Evolutionary conservation across 345 rosid genomes (phyloP).

Genomic region (Populus simonii): DNA sequence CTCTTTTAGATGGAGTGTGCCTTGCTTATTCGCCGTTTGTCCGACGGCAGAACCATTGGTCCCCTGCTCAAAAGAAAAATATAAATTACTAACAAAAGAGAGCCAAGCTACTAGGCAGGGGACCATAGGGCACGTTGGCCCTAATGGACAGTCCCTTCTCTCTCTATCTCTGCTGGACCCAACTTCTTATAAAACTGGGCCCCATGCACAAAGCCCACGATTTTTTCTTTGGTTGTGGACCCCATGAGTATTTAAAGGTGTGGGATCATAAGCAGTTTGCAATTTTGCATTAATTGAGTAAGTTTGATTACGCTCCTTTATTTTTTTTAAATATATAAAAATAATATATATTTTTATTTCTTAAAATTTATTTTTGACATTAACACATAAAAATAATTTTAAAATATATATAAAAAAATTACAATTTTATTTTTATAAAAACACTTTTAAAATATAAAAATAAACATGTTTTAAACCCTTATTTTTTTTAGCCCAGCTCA

Average conservation of each 20-base stretch:
- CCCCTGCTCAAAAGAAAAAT: not conserved
- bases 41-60: conserved; percentile 20
- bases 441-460: too few relatives aligned
- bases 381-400: too few relatives aligned
- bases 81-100: not conserved
- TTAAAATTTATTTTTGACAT: too few relatives aligned
- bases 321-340: too few relatives aligned
- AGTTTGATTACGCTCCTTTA: conserved; percentile 11
- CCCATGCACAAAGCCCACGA: conserved; percentile 11
- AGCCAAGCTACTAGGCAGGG: conserved; percentile 37
- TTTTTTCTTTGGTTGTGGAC: not conserved
- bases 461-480: too few relatives aligned
- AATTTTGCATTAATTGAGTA: conserved; percentile 22
- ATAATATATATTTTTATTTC: too few relatives aligned
- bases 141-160: conserved; percentile 35
- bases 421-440: too few relatives aligned
- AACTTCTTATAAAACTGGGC: not conserved
- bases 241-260: conserved; percentile 8
- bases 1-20: not conserved
- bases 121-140: conserved; percentile 35
- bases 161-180: conserved; percentile 9
- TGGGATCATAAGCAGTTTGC: conserved; percentile 30
- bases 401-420: too few relatives aligned
- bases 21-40: conserved; percentile 21
- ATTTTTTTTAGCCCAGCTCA: too few relatives aligned